Evolutionary conservation across 257 asterid genomes (phyloP).

Genomic region (Nicotiana tabacum): DNA sequence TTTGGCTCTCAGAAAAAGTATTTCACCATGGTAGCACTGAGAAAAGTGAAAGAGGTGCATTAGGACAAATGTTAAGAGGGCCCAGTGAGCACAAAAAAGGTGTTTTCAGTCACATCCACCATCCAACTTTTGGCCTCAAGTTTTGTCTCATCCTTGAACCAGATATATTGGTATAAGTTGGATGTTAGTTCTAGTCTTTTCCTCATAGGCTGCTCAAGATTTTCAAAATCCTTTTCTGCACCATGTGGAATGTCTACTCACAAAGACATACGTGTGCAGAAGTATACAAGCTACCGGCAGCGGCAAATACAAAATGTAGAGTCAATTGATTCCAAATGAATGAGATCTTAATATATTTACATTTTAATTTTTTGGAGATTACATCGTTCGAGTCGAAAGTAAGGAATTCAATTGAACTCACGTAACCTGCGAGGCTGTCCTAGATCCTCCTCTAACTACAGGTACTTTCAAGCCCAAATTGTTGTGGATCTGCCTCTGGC

Average conservation of each 20-base stretch:
- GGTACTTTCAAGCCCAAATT: too few relatives aligned
- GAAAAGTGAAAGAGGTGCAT: conserved; percentile 8
- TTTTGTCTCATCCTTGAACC: conserved; percentile 34
- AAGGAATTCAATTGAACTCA: too few relatives aligned
- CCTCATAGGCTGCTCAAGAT: conserved; percentile 48
- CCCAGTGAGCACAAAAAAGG: conserved; percentile 26
- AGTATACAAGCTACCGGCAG: neutral
- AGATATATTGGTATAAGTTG: conserved; percentile 20
- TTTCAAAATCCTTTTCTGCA: conserved; percentile 29
- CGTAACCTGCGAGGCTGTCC: too few relatives aligned
- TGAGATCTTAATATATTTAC: too few relatives aligned
- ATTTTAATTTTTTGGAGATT: too few relatives aligned
- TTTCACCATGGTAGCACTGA: neutral
- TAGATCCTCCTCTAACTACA: too few relatives aligned
- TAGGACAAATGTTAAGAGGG: conserved; percentile 19
- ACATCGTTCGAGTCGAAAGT: too few relatives aligned
- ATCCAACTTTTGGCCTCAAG: conserved; percentile 10
- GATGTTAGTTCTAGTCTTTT: conserved; percentile 16
- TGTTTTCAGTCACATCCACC: conserved; percentile 26
- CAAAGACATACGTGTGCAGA: neutral
- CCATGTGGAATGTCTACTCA: conserved; percentile 54
- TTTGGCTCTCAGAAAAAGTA: neutral
- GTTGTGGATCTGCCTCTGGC: neutral
- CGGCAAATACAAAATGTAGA: neutral
- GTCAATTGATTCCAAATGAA: neutral